These are phyloP conservation scores for Macrolepiota dolichaula DNA, from an alignment of 768 basidiomycete species.

Conservation along the genomic window DNA sequence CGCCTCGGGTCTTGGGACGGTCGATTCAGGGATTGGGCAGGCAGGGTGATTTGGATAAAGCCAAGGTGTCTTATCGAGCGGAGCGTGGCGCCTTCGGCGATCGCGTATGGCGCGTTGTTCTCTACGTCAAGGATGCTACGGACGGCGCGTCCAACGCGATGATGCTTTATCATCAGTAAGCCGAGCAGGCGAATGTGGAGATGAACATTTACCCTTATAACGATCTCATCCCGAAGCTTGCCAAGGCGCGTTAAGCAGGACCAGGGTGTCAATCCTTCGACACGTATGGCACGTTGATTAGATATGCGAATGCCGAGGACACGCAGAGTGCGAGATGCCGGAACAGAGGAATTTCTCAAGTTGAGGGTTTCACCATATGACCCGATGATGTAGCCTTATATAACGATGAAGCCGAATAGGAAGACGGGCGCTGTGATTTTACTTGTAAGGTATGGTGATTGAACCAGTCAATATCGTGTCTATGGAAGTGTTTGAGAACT, in stretches of 20 bases:
- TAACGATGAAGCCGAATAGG: conserved; percentile 85
- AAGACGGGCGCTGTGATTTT: conserved; percentile 69
- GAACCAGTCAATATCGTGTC: conserved; percentile 73
- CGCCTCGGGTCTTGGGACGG: conserved; percentile 47
- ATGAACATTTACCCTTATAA: conserved; percentile 93
- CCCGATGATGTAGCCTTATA: conserved; percentile 97
- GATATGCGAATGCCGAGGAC: conserved; percentile 92
- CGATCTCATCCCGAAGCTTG: conserved; percentile 94
- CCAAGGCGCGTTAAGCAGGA: conserved; percentile 90
- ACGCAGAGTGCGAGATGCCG: conserved; percentile 81
- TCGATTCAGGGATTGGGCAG: conserved; percentile 74
- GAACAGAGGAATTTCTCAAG: conserved; percentile 66
- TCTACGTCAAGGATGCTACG: conserved; percentile 87
- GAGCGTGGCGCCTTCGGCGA: conserved; percentile 76
- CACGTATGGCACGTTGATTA: conserved; percentile 92
- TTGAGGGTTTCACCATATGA: conserved; percentile 95
- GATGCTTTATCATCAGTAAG: conserved; percentile 80
- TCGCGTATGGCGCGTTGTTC: conserved; percentile 90
- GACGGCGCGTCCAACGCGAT: conserved; percentile 90
- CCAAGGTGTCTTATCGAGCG: conserved; percentile 71
- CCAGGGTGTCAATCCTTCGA: conserved; percentile 59
- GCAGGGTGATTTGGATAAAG: conserved; percentile 52
- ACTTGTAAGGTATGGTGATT: conserved; percentile 86
- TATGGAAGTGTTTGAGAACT: conserved; percentile 78
- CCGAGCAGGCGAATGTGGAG: conserved; percentile 59